Base-by-base conservation (phyloP, 2,329 filamentous ascomycete species). In the Fusarium kyushuense region DNA sequence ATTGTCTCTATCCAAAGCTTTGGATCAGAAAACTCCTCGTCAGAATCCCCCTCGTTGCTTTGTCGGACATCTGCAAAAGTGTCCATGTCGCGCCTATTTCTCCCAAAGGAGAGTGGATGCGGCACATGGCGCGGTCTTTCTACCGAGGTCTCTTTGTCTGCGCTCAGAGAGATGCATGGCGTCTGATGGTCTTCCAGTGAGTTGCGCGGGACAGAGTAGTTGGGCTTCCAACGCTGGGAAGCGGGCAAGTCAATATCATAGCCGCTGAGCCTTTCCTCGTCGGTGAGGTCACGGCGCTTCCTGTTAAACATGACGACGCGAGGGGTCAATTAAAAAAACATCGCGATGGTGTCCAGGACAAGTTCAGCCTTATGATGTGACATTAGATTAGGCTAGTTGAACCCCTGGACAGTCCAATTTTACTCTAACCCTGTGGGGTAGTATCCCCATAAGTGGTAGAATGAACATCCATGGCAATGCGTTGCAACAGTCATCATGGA, bases 1-100 rank as follows among this genome's bases (percentile, higher is more conserved):
- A 76, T 54, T 1, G 73, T 75, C 58, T 76, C 72, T 21, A 76
- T 60, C 72, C 74, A 76, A 6, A 75, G 74, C 13, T 70, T 72
- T 23, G 74, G 52, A 19, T 71, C 66, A 0, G 67, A 73, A 21
- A 75, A 70, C 23, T 69, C 73, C 23, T 75, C 64, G 2, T 69
- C 66, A 4, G 23, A 38, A 0, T 49, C 42, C 3, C 36, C 54
- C 6, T 68, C 49, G 2, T 30, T 33, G 10, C 33, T 33, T 35
- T 49, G 42, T 2, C 43, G 25, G 40, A 58, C 35, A 13, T 47
- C 43, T 0, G 51, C 55, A 6, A 35, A 32, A 1, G 58, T 70
- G 36, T 72, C 71, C 58, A 67, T 48, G 16, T 72, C 69, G 29
- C 70, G 62, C 12, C 46, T 55, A 4, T 36, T 66, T 33, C 61